Evolutionary conservation across 352 stramenopile species (phyloP).

Genomic region (Globisporangium uncinulatum): DNA sequence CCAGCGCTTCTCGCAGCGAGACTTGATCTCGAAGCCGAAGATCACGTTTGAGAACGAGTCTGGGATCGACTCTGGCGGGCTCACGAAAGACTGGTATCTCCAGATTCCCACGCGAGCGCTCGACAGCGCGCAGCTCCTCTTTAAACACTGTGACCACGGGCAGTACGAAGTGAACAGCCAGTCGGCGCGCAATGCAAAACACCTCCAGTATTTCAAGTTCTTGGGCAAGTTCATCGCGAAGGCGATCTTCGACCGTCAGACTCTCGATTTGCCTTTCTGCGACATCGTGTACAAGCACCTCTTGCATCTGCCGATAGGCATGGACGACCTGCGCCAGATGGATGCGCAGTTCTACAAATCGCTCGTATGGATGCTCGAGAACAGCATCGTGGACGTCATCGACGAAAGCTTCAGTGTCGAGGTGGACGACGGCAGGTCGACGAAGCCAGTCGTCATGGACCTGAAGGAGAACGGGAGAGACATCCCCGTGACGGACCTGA

Average conservation of each 20-base stretch:
- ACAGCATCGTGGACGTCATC: conserved; percentile 71
- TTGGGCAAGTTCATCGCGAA: conserved; percentile 80
- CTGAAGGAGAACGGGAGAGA: conserved; percentile 61
- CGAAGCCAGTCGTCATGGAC: conserved; percentile 29
- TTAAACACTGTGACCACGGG: conserved; percentile 47
- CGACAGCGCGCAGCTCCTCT: conserved; percentile 31
- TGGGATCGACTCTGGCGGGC: conserved; percentile 83
- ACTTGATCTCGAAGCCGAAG: conserved; percentile 65
- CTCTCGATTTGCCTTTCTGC: conserved; percentile 72
- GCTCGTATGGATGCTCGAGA: conserved; percentile 83
- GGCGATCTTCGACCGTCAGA: conserved; percentile 84
- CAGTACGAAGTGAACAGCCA: conserved; percentile 44
- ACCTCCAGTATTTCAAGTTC: conserved; percentile 51
- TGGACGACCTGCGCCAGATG: conserved; percentile 65
- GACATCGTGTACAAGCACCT: conserved; percentile 71
- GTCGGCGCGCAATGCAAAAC: conserved; percentile 21
- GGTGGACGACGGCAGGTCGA: conserved; percentile 16
- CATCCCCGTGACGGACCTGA: conserved; percentile 62
- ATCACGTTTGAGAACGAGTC: conserved; percentile 79
- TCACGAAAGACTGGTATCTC: conserved; percentile 90
- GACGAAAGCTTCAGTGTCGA: conserved; percentile 86
- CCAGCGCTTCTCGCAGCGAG: conserved; percentile 29
- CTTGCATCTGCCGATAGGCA: conserved; percentile 29
- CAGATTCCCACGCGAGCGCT: conserved; percentile 52
- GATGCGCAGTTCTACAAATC: conserved; percentile 81